Percentiles rank a stretch among this genome's conserved stretches.
These are phyloP conservation scores for Chalara sp. DNA, from an alignment of 2,329 filamentous ascomycete genomes.

Conservation along the genomic window DNA sequence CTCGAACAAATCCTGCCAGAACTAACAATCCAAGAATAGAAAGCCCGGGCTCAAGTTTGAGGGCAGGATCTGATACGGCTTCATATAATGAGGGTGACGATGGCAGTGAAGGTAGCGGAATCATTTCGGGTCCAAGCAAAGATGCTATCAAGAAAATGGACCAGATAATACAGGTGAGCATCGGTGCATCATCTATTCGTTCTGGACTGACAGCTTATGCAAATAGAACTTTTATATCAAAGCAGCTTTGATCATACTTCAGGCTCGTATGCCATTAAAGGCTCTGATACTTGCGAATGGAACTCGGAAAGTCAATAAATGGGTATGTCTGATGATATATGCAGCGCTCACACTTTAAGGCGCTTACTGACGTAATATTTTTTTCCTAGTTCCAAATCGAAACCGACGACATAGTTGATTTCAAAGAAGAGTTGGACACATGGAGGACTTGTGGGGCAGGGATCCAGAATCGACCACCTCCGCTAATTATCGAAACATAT, in stretches of 20 bases:
- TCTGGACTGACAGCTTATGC: constrained; percentile 2
- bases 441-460: constrained; percentile 74
- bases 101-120: constrained; percentile 34
- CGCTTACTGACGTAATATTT: constrained; percentile 2
- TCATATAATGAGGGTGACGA: constrained; percentile 42
- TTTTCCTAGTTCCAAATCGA: constrained; percentile 79
- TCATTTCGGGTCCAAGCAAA: constrained; percentile 45
- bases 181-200: neutral
- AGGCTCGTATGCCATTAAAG: constrained; percentile 66
- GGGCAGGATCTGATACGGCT: constrained; percentile 40
- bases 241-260: constrained; percentile 74
- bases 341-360: too few species aligned
- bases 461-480: constrained; percentile 69
- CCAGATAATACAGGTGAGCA: constrained; percentile 78
- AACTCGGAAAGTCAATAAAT: constrained; percentile 69
- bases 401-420: constrained; percentile 85
- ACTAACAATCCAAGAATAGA: constrained; percentile 70
- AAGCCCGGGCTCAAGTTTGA: constrained; percentile 35
- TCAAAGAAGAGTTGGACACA: constrained; percentile 69
- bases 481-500: constrained; percentile 85
- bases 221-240: constrained; percentile 85
- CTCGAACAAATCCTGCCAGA: constrained; percentile 65
- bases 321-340: constrained; percentile 51
- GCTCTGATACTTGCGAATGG: constrained; percentile 48
- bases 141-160: constrained; percentile 77